Evolutionary conservation across 768 basidiomycete genomes (phyloP).

Genomic region (Sistotremastrum niveocremeum): DNA sequence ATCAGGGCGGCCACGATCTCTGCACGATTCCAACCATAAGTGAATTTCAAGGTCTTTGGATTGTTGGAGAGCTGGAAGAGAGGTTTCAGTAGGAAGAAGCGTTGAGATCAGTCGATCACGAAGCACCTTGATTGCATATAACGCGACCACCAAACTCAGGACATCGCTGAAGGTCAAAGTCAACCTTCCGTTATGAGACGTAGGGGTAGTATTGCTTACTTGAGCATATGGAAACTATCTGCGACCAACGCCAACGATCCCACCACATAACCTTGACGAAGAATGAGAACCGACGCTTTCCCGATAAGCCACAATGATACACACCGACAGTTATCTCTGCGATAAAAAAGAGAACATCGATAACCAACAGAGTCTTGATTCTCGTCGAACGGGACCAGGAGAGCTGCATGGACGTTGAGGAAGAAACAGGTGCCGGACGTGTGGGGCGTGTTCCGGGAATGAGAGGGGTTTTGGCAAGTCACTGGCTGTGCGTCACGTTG

Average conservation of each 20-base stretch:
- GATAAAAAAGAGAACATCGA: slow-evolving; percentile 27
- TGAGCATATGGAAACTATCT: slow-evolving; percentile 36
- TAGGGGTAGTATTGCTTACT: slow-evolving; percentile 15
- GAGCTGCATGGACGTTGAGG: too few relatives aligned
- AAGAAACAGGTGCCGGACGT: too few relatives aligned
- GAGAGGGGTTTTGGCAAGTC: too few relatives aligned
- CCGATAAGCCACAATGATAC: background rate
- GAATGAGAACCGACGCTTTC: background rate
- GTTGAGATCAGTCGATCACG: background rate
- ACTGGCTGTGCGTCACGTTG: too few relatives aligned
- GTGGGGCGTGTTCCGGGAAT: too few relatives aligned
- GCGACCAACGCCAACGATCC: slow-evolving; percentile 32
- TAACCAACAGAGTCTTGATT: slow-evolving; percentile 23
- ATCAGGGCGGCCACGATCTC: slow-evolving; percentile 33
- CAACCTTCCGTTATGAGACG: background rate
- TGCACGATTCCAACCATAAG: slow-evolving; percentile 40
- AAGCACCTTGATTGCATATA: slow-evolving; percentile 31
- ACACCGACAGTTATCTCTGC: slow-evolving; percentile 20
- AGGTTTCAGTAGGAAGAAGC: background rate
- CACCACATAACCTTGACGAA: slow-evolving; percentile 23
- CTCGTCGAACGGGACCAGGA: slow-evolving; percentile 10
- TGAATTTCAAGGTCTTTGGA: slow-evolving; percentile 19
- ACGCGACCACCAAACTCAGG: slow-evolving; percentile 31
- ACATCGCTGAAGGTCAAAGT: slow-evolving; percentile 25
- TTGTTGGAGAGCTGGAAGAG: slow-evolving; percentile 12